Percentiles rank a stretch among this genome's conserved stretches.
These are phyloP conservation scores for Tylopilus subfusipes DNA, from an alignment of 768 basidiomycete species.

Conservation along the genomic window DNA sequence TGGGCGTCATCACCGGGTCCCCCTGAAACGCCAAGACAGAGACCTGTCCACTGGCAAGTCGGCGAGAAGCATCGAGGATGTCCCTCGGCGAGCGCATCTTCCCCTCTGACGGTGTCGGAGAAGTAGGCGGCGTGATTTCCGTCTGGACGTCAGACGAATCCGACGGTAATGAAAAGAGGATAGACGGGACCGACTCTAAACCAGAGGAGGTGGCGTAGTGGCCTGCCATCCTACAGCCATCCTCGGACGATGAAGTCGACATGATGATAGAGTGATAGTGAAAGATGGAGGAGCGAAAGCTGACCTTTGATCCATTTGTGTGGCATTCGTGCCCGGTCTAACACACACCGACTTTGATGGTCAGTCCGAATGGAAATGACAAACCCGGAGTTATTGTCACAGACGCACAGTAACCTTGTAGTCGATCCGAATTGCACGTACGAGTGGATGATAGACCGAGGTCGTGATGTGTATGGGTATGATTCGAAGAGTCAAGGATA, in stretches of 20 bases:
- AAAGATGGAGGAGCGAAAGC: neutral
- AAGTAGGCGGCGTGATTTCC: constrained; percentile 19
- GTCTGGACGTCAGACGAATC: constrained; percentile 17
- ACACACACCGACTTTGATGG: neutral
- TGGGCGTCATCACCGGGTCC: neutral
- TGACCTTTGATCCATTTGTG: neutral
- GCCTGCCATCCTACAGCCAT: constrained; percentile 1
- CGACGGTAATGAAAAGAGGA: constrained; percentile 9
- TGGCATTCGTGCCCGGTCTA: neutral
- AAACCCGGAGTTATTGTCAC: no score
- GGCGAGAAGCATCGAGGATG: constrained; percentile 12
- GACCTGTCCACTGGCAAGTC: constrained; percentile 9
- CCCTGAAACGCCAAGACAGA: neutral
- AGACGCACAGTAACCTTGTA: no score
- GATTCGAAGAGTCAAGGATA: no score
- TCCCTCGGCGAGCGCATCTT: constrained; percentile 7
- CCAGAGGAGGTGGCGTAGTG: constrained; percentile 5
- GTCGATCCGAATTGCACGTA: no score
- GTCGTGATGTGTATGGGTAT: no score
- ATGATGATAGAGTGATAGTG: constrained; percentile 1
- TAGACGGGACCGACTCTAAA: constrained; percentile 10
- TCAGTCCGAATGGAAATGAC: neutral
- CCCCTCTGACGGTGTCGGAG: constrained; percentile 14
- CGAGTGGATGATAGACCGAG: no score
- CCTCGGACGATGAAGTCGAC: constrained; percentile 13